Conservation (phyloP, 306 rosid genomes). For the Dicorynia guianensis region DNA sequence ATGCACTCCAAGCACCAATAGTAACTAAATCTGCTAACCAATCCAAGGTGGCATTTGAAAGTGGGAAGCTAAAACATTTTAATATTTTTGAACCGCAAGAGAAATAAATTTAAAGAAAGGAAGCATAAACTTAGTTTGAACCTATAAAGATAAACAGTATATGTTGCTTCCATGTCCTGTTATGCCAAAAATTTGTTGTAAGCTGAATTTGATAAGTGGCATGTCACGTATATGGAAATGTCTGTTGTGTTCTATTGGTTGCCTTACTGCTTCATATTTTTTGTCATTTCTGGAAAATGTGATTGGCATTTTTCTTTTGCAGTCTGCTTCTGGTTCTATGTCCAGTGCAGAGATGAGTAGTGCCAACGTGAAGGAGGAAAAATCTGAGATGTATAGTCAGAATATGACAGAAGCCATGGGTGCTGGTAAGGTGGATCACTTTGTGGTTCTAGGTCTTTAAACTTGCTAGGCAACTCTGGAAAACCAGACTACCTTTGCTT, state of each 20-base stretch:
- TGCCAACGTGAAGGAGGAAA: constrained; percentile 60
- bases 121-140: constrained; percentile 4
- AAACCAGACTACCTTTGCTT: constrained; percentile 23
- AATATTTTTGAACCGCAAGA: too few relatives aligned
- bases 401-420: constrained; percentile 98
- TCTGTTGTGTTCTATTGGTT: not conserved
- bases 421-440: constrained; percentile 73
- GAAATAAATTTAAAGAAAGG: too few relatives aligned
- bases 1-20: not conserved
- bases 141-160: not conserved
- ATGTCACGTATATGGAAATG: not conserved
- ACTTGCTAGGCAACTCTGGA: constrained; percentile 11
- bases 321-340: constrained; percentile 79
- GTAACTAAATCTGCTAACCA: constrained; percentile 19
- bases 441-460: constrained; percentile 29
- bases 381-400: constrained; percentile 75
- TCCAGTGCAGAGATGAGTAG: constrained; percentile 68
- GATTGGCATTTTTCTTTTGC: constrained; percentile 40
- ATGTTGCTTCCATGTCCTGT: not conserved
- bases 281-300: constrained; percentile 18
- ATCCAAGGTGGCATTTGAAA: not conserved
- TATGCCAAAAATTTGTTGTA: not conserved
- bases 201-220: not conserved
- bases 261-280: constrained; percentile 13
- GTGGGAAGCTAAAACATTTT: too few relatives aligned